Percentiles rank a stretch among this genome's conserved stretches.
Conservation (phyloP, 1,139 yeast species). For the Dujonia santamariae region DNA sequence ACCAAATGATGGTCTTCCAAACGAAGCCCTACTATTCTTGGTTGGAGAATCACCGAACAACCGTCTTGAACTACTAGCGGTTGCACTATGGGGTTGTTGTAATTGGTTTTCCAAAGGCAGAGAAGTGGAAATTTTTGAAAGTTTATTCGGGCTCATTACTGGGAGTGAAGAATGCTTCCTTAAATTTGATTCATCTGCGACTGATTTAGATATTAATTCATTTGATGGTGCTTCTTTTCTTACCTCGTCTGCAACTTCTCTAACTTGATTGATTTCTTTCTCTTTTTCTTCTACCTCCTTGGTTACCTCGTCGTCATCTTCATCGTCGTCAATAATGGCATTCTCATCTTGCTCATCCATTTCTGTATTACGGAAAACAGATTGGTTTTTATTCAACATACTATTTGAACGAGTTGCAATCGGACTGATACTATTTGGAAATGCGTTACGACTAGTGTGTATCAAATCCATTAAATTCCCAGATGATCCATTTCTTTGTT, state of each 20-base stretch:
- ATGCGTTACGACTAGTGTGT: slow-evolving; percentile 21
- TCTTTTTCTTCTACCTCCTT: neutral
- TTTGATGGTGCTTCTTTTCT: slow-evolving; percentile 1
- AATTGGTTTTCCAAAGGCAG: too few species aligned
- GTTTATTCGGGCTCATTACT: neutral
- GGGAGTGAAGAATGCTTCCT: slow-evolving; percentile 4
- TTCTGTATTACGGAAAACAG: neutral
- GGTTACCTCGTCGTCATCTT: slow-evolving; percentile 9
- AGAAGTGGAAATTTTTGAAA: neutral
- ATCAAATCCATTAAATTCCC: slow-evolving; percentile 25
- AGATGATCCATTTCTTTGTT: slow-evolving; percentile 13
- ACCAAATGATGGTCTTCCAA: slow-evolving; percentile 2
- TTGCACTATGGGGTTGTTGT: too few species aligned
- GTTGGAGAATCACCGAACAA: too few species aligned
- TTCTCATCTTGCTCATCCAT: slow-evolving; percentile 20
- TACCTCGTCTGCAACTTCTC: neutral
- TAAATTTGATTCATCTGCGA: neutral
- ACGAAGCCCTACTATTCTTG: neutral
- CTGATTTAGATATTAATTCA: neutral
- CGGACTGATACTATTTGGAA: slow-evolving; percentile 17
- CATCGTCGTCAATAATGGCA: slow-evolving; percentile 22
- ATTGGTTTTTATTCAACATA: slow-evolving; percentile 5
- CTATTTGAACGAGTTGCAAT: slow-evolving; percentile 15
- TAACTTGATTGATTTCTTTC: neutral
- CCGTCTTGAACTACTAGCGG: too few species aligned